Base-by-base conservation (phyloP, 1,139 yeast species). In the Magnusiomyces clavatus region DNA sequence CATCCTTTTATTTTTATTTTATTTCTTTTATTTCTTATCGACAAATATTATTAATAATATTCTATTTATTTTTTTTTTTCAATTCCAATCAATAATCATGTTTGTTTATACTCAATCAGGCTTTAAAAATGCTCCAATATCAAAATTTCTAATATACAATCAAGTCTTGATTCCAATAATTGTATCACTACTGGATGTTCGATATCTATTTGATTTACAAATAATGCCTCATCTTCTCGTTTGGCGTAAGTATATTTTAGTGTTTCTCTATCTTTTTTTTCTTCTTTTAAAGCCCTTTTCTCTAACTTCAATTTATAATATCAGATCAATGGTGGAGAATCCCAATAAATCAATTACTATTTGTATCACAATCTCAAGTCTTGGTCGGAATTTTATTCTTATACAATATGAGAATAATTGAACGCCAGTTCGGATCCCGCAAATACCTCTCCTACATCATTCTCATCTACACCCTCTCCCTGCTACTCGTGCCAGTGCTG, bases 311-410 rank as follows among this genome's bases (percentile, higher is more conserved):
- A n/a, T 24, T 24, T 24, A 24, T 24, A 24, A 24, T 5, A 24
- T 45, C 19, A 64, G 67, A 61, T 36, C 94, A 86, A 60, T 82
- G 77, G 66, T 85, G 92, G 89, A 69, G 94, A 48, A 59, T 83
- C 13, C 49, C 75, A 4, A 66, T 80, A 2, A 77, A 74, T 62
- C 92, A 82, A 62, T 51, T 78, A 24, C 70, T 80, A 3, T 84
- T 77, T 55, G 70, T 77, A 46, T 83, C 82, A 61, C 89, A 84
- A 64, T 78, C 86, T 1, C 88, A 84, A 61, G 82, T 78, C 50
- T 62, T 84, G 17, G 58, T 84, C 19, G 70, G 75, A 1, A 66
- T 75, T 5, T 62, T 82, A 13, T 62, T 83, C 38, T 68, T 83
- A 61, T 83, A 83, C 61, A 77, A 81, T 49, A 74, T 77, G 61